Evolutionary conservation across 768 basidiomycete species (phyloP), one percentile per base, ranked within the genome.

Genomic region (Mycena venus): DNA sequence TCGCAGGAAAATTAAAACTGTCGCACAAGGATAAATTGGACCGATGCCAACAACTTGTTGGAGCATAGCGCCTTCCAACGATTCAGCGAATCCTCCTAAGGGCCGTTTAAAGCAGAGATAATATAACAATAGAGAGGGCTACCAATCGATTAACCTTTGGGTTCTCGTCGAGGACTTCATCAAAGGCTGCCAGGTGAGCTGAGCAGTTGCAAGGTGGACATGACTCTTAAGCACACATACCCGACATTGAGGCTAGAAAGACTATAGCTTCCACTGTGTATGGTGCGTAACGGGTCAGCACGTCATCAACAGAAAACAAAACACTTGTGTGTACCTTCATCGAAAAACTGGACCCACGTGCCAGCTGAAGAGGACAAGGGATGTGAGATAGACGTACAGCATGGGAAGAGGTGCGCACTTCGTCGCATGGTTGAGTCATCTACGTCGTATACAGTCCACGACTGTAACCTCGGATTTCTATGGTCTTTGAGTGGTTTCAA

Each of bases 361-460:
- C n/a, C n/a, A n/a, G n/a, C n/a, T n/a, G n/a, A n/a, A n/a, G n/a
- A n/a, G n/a, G n/a, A n/a, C n/a, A n/a, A n/a, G n/a, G n/a, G n/a
- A n/a, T n/a, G n/a, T n/a, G n/a, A n/a, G n/a, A n/a, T n/a, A n/a
- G n/a, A n/a, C n/a, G n/a, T n/a, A n/a, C n/a, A n/a, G n/a, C n/a
- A n/a, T n/a, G n/a, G n/a, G n/a, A n/a, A n/a, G n/a, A n/a, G n/a
- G n/a, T n/a, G n/a, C n/a, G n/a, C n/a, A n/a, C n/a, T n/a, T n/a
- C n/a, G n/a, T n/a, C n/a, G n/a, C n/a, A n/a, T n/a, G n/a, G n/a
- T n/a, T n/a, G n/a, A n/a, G n/a, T n/a, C n/a, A n/a, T n/a, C 91
- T 15, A 93, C 90, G 73, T 94, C 92, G 78, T 92, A 93, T 47
- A 93, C 89, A 8, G 88, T 85, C 91, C 92, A 93, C 25, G 88